Base-by-base conservation (phyloP, 2,329 filamentous ascomycete species). In the Penicillium sp. region DNA sequence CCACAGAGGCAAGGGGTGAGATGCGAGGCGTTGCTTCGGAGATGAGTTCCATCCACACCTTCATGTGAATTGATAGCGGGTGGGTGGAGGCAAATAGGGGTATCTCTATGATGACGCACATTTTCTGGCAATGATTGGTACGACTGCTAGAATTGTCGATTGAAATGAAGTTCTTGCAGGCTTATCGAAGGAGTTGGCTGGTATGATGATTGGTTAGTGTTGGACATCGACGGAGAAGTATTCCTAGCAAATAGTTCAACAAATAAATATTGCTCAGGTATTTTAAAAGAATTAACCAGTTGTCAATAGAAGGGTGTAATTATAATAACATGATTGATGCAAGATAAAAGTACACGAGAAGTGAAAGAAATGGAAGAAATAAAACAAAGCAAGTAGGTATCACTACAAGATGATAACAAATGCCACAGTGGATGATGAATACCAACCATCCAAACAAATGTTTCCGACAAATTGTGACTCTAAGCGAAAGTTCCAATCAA, bases 401-500 rank as follows among this genome's bases (percentile, higher is more conserved):
- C 33, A 42, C 38, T 35, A 35, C 28, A 16, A 35, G 30, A 9
- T n/a, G n/a, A n/a, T n/a, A n/a, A n/a, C n/a, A 14, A 35, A 35
- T 9, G 28, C 28, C 30, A 35, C 30, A 5, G 8, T 35, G 30
- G 30, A 35, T 35, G 30, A 35, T 35, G 4, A 35, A 35, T 16
- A 21, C 61, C 18, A 43, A 11, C 40, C 8, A 11, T 23, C 9
- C 40, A 9, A 40, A 40, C 9, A 16, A 8, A 40, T 9, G 16
- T 8, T 40, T 9, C 2, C 5, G 3, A 40, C n/a, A 23, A 8
- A 43, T 43, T 43, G 5, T 12, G 14, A 30, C 14, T 33, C 20
- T 77, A 67, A 43, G 62, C 62, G 38, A 68, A 20, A 38, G 64
- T 58, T 7, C 68, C 68, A 57, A 68, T 56, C 12, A 71, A 18